Percentiles rank a stretch among this genome's conserved stretches.
Evolutionary conservation across 1,284 basidiomycete species (phyloP).

Genomic region (Moesziomyces sp.): DNA sequence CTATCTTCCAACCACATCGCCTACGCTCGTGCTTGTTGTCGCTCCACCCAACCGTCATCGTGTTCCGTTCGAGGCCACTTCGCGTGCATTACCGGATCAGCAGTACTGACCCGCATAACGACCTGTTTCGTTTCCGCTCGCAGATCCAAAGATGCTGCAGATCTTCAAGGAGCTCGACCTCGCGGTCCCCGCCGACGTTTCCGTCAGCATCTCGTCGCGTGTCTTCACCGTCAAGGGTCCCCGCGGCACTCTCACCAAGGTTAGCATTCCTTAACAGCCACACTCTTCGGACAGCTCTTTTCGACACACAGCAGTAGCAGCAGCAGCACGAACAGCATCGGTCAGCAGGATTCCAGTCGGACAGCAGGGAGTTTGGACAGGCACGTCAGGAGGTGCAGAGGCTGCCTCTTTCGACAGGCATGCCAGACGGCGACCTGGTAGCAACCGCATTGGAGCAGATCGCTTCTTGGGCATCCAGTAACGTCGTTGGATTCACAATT

Average conservation of each 20-base stretch:
- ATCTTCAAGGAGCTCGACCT: constrained; percentile 68
- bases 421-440: too few species aligned
- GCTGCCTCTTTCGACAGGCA: too few species aligned
- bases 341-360: background rate
- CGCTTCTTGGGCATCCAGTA: too few species aligned
- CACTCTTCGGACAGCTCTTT: background rate
- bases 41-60: background rate
- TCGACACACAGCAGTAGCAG: constrained; percentile 13
- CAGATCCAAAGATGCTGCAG: constrained; percentile 64
- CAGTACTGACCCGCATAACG: constrained; percentile 3
- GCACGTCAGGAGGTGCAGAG: too few species aligned
- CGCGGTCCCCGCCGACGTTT: constrained; percentile 60
- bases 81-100: background rate
- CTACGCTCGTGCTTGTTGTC: constrained; percentile 9
- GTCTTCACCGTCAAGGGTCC: constrained; percentile 67
- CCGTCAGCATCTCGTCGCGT: constrained; percentile 62
- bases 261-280: constrained; percentile 37
- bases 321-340: background rate
- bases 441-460: too few species aligned
- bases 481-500: too few species aligned
- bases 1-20: background rate
- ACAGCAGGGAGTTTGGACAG: too few species aligned
- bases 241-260: constrained; percentile 66
- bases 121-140: constrained; percentile 3
- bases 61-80: background rate